Evolutionary conservation across 805 yeast genomes (phyloP).

Genomic region (Cyberlindnera maclurae): DNA sequence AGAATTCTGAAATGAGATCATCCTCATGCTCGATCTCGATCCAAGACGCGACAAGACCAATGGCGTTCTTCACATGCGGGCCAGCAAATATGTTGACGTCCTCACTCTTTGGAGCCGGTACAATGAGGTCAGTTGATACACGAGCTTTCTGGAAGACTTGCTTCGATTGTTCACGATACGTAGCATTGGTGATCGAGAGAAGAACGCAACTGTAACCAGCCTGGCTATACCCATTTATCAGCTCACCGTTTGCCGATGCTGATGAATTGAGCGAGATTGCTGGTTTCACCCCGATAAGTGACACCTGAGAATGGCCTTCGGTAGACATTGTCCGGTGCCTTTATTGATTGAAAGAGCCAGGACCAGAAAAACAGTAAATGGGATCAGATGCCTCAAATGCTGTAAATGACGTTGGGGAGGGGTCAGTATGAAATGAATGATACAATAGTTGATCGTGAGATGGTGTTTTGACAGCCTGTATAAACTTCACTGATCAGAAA

Average conservation of each 20-base stretch:
- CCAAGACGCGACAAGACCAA: constrained; percentile 63
- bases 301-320: neutral
- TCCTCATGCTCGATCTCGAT: constrained; percentile 56
- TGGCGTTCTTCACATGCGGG: constrained; percentile 32
- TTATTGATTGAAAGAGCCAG: no score
- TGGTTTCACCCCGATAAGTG: constrained; percentile 41
- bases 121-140: constrained; percentile 20
- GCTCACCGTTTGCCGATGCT: constrained; percentile 24
- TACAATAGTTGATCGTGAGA: no score
- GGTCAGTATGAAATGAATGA: no score
- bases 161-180: constrained; percentile 39
- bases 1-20: constrained; percentile 40
- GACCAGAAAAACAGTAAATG: no score
- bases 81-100: constrained; percentile 40
- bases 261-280: constrained; percentile 25
- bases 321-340: no score
- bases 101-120: constrained; percentile 33
- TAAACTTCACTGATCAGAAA: no score
- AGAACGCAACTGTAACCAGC: constrained; percentile 46
- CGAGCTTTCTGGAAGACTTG: constrained; percentile 30
- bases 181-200: constrained; percentile 46
- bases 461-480: no score
- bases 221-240: constrained; percentile 24
- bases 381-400: no score
- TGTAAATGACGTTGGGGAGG: no score